phyloP scores from a whole-genome alignment of 1,284 basidiomycete species.

The Kalmanozyma brasiliensis region DNA sequence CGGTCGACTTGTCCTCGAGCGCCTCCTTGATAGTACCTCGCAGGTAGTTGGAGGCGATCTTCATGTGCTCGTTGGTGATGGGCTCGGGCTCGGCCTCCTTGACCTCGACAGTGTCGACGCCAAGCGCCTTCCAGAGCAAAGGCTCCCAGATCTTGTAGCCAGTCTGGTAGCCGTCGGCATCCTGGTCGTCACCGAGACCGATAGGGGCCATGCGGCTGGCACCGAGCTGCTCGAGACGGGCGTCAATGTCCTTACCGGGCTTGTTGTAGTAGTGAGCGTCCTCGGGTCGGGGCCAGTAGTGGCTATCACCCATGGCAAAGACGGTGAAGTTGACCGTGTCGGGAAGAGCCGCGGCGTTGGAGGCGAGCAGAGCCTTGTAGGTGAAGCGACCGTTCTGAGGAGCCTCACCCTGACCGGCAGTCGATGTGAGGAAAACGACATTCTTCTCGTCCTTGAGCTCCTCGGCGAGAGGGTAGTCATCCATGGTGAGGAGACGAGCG shows the following conservation, averaged over 20 bases:
- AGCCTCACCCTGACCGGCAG: constrained; percentile 98
- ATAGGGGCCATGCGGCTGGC: constrained; percentile 58
- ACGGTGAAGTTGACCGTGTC: constrained; percentile 72
- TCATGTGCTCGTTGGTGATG: constrained; percentile 99
- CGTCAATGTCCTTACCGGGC: constrained; percentile 89
- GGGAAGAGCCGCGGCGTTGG: constrained; percentile 47
- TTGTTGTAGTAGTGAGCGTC: constrained; percentile 99
- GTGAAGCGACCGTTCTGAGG: constrained; percentile 94
- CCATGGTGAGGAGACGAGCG: constrained; percentile 72
- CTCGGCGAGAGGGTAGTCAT: constrained; percentile 77
- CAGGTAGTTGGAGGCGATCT: constrained; percentile 92
- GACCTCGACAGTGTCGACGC: constrained; percentile 89
- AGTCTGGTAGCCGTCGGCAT: constrained; percentile 93
- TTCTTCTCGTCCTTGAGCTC: constrained; percentile 75
- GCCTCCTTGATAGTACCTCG: constrained; percentile 94
- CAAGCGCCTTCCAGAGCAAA: constrained; percentile 89
- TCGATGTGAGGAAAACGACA: constrained; percentile 88
- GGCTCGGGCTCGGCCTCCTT: constrained; percentile 92
- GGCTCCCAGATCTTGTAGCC: constrained; percentile 97
- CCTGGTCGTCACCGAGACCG: constrained; percentile 96
- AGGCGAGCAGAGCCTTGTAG: constrained; percentile 80
- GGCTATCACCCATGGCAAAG: constrained; percentile 96
- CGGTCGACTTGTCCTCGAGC: constrained; percentile 85
- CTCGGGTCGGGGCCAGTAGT: constrained; percentile 98
- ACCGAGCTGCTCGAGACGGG: constrained; percentile 70